Conservation (phyloP, 2,329 filamentous ascomycete genomes). For the Magnaporthiopsis incrustans region DNA sequence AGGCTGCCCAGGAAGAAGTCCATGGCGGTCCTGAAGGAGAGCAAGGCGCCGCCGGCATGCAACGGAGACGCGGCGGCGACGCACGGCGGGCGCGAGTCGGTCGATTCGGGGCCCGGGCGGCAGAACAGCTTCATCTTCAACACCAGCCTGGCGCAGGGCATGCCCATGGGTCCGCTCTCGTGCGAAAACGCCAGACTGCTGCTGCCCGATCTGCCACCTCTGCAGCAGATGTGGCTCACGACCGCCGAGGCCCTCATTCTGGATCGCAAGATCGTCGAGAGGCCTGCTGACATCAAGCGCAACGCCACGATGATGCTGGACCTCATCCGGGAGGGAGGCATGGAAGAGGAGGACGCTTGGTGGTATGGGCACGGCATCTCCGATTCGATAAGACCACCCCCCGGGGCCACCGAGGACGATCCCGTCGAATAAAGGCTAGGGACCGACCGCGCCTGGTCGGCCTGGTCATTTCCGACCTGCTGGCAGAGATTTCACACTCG, state of each 20-base stretch:
- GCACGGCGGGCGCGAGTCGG: conserved; percentile 4
- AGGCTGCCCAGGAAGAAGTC: conserved; percentile 53
- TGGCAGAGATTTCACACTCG: background rate
- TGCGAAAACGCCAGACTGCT: conserved; percentile 42
- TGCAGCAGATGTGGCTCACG: conserved; percentile 55
- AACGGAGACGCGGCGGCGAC: background rate
- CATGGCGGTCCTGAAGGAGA: conserved; percentile 26
- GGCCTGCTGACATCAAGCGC: conserved; percentile 52
- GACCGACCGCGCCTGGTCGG: background rate
- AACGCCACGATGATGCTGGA: conserved; percentile 56
- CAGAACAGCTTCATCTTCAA: conserved; percentile 42
- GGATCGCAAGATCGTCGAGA: conserved; percentile 48
- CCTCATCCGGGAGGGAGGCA: conserved; percentile 54
- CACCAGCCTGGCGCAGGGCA: conserved; percentile 52
- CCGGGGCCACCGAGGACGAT: conserved; percentile 45
- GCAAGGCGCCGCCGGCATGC: conserved; percentile 8
- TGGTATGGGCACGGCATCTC: conserved; percentile 46
- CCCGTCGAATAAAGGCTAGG: conserved; percentile 24
- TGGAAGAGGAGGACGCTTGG: conserved; percentile 54
- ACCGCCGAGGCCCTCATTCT: conserved; percentile 57
- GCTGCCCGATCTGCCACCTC: conserved; percentile 45
- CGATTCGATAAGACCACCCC: conserved; percentile 45
- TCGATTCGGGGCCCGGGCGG: conserved; percentile 15
- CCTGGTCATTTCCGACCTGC: conserved; percentile 5
- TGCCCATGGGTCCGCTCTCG: conserved; percentile 50